Evolutionary conservation across 1,284 basidiomycete species (phyloP), one percentile per base, ranked within the genome.

Genomic region (Pseudozyma tsukubaensis): DNA sequence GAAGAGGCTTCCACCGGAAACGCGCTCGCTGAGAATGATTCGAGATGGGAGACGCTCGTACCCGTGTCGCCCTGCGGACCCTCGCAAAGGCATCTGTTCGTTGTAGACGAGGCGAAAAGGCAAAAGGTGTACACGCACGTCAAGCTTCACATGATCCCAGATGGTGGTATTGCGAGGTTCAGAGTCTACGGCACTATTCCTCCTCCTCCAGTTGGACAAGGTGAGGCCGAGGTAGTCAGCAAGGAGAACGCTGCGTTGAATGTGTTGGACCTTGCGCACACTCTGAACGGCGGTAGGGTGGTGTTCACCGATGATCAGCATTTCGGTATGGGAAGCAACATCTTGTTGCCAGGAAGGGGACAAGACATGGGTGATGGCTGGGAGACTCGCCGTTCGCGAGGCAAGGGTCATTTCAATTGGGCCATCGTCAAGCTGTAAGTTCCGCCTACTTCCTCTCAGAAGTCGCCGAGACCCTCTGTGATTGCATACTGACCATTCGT

Each of bases 311-410:
- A 86, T 35, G 94, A 99, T 86, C 93, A 97, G 82, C 96, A 99
- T 86, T 99, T 94, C 81, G 95, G 95, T 21, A 89, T 92, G 4
- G 95, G 95, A 1, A 89, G 91, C 9, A 98, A 99, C 85, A 86
- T 99, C 66, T 90, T 98, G 59, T 87, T 97, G 40, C 94, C 94
- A 1, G 96, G 96, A 36, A 87, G 96, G 84, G 92, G 92, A 83
- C 81, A 82, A 82, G 92, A 97, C 81, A 99, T 99, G 94, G 91
- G 94, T 16, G 95, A 98, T 83, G 96, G 97, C 7, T 99, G 96
- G 97, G 96, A 99, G 86, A 98, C 96, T 1, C 93, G 92, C 83
- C 89, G 97, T 59, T 94, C 92, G 77, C 88, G 96, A 53, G 87
- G 87, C 45, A 87, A 89, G 57, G 91, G 90, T 51, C 91, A 97